A percentile compares a stretch with the other conserved stretches of the same genome.
phyloP scores from a whole-genome alignment of 140 eudicot genomes.

The Bidens hawaiensis region DNA sequence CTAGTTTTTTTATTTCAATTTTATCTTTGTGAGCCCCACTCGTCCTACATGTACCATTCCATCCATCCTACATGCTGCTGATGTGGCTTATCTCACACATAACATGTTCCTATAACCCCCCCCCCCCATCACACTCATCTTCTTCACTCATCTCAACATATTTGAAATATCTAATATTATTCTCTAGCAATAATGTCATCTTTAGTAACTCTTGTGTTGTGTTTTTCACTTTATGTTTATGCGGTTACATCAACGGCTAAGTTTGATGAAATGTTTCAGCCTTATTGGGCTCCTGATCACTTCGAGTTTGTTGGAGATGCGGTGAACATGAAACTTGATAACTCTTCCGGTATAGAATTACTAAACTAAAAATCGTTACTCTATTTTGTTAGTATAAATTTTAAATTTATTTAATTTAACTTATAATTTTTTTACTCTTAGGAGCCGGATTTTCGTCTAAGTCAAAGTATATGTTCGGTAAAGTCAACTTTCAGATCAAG shows the following conservation, averaged over 20 bases:
- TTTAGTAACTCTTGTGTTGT: neutral
- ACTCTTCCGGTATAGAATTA: constrained; percentile 76
- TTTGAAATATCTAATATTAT: neutral
- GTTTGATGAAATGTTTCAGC: constrained; percentile 69
- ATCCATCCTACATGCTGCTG: constrained; percentile 21
- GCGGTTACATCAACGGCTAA: constrained; percentile 40
- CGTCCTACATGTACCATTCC: constrained; percentile 20
- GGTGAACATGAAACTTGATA: constrained; percentile 80
- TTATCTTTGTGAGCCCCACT: constrained; percentile 13
- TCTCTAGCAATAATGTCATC: constrained; percentile 7
- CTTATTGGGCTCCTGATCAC: constrained; percentile 83
- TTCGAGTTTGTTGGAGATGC: constrained; percentile 63
- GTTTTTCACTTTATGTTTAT: constrained; percentile 11
- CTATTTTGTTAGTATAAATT: neutral
- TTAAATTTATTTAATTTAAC: too few relatives aligned
- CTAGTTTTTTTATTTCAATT: constrained; percentile 51
- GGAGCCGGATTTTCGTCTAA: constrained; percentile 94
- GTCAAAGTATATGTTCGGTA: constrained; percentile 87
- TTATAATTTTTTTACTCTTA: constrained; percentile 20
- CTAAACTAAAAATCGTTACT: too few relatives aligned
- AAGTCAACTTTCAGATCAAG: constrained; percentile 72
- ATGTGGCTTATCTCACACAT: constrained; percentile 21
- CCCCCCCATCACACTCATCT: constrained; percentile 15
- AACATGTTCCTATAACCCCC: constrained; percentile 22
- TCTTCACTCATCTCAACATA: neutral